Conservation (phyloP, 306 rosid species). For the Dalbergia oliveri region DNA sequence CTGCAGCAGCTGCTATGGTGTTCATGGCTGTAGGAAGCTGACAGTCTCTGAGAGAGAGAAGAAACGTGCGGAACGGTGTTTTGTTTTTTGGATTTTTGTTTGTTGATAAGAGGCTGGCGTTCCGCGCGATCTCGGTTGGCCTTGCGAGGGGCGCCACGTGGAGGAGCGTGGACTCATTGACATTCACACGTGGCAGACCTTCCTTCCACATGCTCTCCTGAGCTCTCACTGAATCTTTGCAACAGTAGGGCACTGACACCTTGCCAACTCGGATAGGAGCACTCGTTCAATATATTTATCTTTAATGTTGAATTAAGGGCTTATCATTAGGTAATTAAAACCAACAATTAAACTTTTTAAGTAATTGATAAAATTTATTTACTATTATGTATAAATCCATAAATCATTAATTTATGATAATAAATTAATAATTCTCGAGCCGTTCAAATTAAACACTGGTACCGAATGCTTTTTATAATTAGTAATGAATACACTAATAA, state of each 20-base stretch:
- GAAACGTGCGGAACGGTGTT: neutral
- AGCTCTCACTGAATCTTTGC: conserved; percentile 25
- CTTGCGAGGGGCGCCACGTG: conserved; percentile 65
- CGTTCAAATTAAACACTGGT: too few species aligned
- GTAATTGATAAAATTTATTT: too few species aligned
- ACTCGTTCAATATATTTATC: neutral
- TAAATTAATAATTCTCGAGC: too few species aligned
- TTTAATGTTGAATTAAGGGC: too few species aligned
- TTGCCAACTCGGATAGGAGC: conserved; percentile 62
- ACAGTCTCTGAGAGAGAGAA: conserved; percentile 37
- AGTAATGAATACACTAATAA: too few species aligned
- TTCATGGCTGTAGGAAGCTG: conserved; percentile 53
- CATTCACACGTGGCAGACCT: conserved; percentile 53
- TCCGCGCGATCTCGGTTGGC: conserved; percentile 70
- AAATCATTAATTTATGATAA: too few species aligned
- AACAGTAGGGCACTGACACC: conserved; percentile 51
- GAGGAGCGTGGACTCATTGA: neutral
- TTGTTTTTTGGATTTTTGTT: conserved; percentile 17
- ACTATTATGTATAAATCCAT: too few species aligned
- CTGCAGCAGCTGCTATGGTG: conserved; percentile 69
- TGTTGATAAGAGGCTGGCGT: conserved; percentile 65
- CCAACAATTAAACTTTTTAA: too few species aligned
- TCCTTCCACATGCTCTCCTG: conserved; percentile 58
- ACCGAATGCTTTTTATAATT: too few species aligned
- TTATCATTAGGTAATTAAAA: too few species aligned